Base-by-base conservation (phyloP, 2,329 filamentous ascomycete genomes). In the Beauveria bassiana region DNA sequence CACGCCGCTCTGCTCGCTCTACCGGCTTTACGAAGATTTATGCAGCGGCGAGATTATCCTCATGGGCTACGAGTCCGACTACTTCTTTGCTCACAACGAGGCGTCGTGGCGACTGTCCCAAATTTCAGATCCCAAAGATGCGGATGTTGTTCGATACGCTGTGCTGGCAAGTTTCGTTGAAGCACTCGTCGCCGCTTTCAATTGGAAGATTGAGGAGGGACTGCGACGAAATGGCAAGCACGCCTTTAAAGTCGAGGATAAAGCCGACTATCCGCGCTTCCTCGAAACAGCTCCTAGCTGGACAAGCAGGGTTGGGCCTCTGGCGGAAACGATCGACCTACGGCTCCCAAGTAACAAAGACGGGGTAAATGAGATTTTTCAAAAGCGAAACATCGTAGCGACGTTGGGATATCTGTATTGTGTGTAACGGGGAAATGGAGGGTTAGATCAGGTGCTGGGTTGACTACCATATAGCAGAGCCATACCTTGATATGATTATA, bases 141-240 rank as follows among this genome's bases (percentile, higher is more conserved):
- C 42, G 18, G 53, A 56, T 24, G 8, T 22, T 20, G 42, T 22
- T 46, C 42, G 53, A 46, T 56, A 56, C 53, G 24, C 42, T 16
- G 53, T 56, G 42, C 42, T 56, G 26, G 53, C 53, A 5, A 56
- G 53, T 10, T 46, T 56, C 9, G 53, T 46, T 0, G 53, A 46
- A 22, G 53, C 24, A 18, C 53, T 56, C n/a, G 54, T 26, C 28
- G 54, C 20, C 1, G n/a, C 43, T n/a, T 49, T 40, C 3, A 57
- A 57, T 28, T 57, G 54, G 54, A 57, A 49, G 22, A 49, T 57
- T 26, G 54, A 57, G 54, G 12, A 38, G 24, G 54, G 54, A 26
- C 43, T 57, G 20, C 54, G 54, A 49, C 43, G 54, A 22, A 38
- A 20, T 40, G 54, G 54, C 43, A 57, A n/a, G 5, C n/a, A 49